Percentiles rank a stretch among this genome's conserved stretches.
These are phyloP conservation scores for Tuber microsphaerosporum DNA, from an alignment of 495 filamentous ascomycete genomes.

Conservation along the genomic window DNA sequence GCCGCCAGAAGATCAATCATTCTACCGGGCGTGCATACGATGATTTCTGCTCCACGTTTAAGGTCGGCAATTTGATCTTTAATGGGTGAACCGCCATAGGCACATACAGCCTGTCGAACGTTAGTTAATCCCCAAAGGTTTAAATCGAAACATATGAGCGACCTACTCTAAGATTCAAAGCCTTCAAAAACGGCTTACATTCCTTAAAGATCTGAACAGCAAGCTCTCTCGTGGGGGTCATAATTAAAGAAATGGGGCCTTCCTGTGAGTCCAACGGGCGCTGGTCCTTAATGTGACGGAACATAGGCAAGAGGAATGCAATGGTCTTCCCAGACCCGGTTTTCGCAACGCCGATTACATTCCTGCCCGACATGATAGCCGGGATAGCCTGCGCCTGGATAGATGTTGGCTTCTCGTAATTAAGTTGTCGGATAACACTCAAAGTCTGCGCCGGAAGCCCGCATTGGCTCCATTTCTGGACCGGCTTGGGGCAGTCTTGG, in stretches of 20 bases:
- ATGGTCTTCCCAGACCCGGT: constrained; percentile 99
- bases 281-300: constrained; percentile 95
- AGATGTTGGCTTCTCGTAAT: constrained; percentile 81
- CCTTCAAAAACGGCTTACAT: constrained; percentile 86
- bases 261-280: constrained; percentile 72
- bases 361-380: constrained; percentile 88
- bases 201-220: constrained; percentile 92
- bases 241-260: constrained; percentile 77
- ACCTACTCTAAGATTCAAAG: constrained; percentile 66
- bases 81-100: constrained; percentile 91
- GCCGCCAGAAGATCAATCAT: constrained; percentile 92
- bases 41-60: constrained; percentile 89
- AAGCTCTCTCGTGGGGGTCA: constrained; percentile 92
- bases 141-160: neutral
- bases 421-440: constrained; percentile 75
- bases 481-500: constrained; percentile 79
- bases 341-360: constrained; percentile 94
- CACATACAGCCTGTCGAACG: constrained; percentile 60
- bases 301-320: constrained; percentile 91
- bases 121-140: constrained; percentile 20
- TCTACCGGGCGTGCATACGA: constrained; percentile 92
- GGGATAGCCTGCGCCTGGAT: constrained; percentile 95
- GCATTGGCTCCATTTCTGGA: constrained; percentile 94
- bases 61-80: constrained; percentile 96
- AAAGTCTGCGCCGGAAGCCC: constrained; percentile 78